These are phyloP conservation scores for California macrophylla DNA, from an alignment of 441 rosid species.

Conservation along the genomic window DNA sequence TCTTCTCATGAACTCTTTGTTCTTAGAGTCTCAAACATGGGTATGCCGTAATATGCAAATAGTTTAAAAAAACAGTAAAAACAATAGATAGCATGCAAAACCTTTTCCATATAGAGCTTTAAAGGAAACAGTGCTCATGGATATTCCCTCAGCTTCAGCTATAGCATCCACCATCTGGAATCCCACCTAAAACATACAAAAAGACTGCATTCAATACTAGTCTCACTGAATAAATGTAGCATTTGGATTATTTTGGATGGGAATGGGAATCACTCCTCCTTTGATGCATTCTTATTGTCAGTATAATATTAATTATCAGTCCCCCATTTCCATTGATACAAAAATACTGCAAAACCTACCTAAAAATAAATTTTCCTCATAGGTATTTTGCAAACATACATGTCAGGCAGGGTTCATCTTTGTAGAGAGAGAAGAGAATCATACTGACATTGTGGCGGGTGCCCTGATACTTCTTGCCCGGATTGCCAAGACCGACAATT, in stretches of 20 bases:
- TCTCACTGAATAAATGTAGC: background rate
- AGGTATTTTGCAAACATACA: background rate
- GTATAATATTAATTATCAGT: background rate
- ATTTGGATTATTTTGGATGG: too few relatives aligned
- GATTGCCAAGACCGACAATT: conserved; percentile 84
- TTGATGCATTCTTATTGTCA: background rate
- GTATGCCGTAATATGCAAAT: background rate
- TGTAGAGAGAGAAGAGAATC: background rate
- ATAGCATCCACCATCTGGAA: conserved; percentile 80
- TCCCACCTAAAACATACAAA: conserved; percentile 46
- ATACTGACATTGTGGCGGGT: conserved; percentile 72
- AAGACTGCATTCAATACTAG: background rate
- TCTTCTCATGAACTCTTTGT: background rate
- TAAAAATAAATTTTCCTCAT: background rate
- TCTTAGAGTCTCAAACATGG: background rate
- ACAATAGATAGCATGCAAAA: conserved; percentile 12
- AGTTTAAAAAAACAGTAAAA: background rate
- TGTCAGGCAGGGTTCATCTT: background rate
- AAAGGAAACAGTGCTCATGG: conserved; percentile 48
- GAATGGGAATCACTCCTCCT: too few relatives aligned
- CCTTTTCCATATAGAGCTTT: conserved; percentile 78
- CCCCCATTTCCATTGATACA: background rate
- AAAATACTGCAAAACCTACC: too few relatives aligned
- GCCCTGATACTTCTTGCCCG: conserved; percentile 66
- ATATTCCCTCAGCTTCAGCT: conserved; percentile 78